Evolutionary conservation across 2,329 filamentous ascomycete species (phyloP).

Genomic region (Colletotrichum zoysiae): DNA sequence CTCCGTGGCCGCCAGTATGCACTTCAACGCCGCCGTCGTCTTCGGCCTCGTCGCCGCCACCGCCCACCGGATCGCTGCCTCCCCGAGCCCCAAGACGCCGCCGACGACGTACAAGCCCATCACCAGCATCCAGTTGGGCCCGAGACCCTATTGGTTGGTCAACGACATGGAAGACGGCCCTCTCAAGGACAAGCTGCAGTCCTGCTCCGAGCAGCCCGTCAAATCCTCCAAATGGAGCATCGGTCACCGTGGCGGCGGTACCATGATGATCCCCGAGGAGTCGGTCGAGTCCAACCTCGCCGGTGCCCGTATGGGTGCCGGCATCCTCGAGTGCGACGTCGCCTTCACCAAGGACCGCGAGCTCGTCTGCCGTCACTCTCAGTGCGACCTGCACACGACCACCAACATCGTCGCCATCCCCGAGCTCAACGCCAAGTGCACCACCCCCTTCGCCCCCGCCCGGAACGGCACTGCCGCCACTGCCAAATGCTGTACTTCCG

Average conservation of each 20-base stretch:
- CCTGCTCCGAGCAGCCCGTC: constrained; percentile 67
- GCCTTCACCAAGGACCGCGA: constrained; percentile 73
- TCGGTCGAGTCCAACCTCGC: constrained; percentile 70
- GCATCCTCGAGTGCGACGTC: constrained; percentile 76
- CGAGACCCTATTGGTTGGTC: constrained; percentile 74
- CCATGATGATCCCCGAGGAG: constrained; percentile 75
- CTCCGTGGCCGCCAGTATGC: constrained; percentile 47
- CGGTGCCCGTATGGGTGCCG: constrained; percentile 75
- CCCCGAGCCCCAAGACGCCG: constrained; percentile 29
- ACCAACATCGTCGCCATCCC: constrained; percentile 75
- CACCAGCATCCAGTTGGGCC: constrained; percentile 69
- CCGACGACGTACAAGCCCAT: constrained; percentile 50
- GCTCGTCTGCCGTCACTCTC: constrained; percentile 76
- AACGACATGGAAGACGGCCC: constrained; percentile 71
- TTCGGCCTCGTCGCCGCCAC: constrained; percentile 47
- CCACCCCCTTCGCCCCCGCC: constrained; percentile 70
- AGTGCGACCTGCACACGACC: constrained; percentile 77
- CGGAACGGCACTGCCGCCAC: constrained; percentile 63
- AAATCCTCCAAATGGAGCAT: constrained; percentile 68
- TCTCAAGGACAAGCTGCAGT: constrained; percentile 70
- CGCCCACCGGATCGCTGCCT: constrained; percentile 33
- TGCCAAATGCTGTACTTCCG: constrained; percentile 78
- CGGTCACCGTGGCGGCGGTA: constrained; percentile 70
- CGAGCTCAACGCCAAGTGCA: constrained; percentile 74
- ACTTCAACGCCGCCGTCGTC: constrained; percentile 47